Evolutionary conservation across 2,329 filamentous ascomycete genomes (phyloP).

Genomic region (Sarocladium brachiariae): DNA sequence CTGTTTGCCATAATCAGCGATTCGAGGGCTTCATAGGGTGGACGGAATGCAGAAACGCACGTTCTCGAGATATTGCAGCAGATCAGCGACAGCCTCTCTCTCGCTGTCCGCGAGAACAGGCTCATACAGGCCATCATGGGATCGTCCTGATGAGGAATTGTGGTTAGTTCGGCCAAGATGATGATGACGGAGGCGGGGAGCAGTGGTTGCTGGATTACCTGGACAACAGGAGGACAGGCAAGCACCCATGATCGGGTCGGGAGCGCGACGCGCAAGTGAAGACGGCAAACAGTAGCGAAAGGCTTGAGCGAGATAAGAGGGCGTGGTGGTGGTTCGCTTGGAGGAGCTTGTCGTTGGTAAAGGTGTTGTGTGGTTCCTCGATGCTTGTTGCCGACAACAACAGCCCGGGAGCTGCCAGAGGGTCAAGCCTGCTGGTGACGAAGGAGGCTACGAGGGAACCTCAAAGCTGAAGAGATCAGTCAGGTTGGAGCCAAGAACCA

Average conservation of each 20-base stretch:
- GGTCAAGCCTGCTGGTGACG: conserved; percentile 4
- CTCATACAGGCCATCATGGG: conserved; percentile 77
- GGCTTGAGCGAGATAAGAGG: not conserved
- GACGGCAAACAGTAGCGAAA: not conserved
- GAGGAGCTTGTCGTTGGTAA: not conserved
- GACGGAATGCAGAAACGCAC: conserved; percentile 43
- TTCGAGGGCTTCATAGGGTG: not conserved
- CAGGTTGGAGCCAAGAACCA: too few relatives aligned
- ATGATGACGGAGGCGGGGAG: conserved; percentile 8
- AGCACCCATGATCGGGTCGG: conserved; percentile 7
- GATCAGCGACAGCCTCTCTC: conserved; percentile 90
- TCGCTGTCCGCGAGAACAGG: conserved; percentile 91
- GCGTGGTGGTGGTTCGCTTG: not conserved
- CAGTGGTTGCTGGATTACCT: conserved; percentile 2
- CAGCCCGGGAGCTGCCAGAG: conserved; percentile 8
- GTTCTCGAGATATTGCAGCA: conserved; percentile 94
- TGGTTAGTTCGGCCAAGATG: conserved; percentile 22
- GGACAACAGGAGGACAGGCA: conserved; percentile 8
- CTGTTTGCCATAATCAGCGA: conserved; percentile 37
- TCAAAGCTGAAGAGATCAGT: too few relatives aligned
- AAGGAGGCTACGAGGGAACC: too few relatives aligned
- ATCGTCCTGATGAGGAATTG: conserved; percentile 48
- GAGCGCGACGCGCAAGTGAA: conserved; percentile 1
- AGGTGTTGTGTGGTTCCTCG: not conserved
- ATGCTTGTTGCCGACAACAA: conserved; percentile 5